Percentiles rank a stretch among this genome's conserved stretches.
These are phyloP conservation scores for Yarrowia sp. DNA, from an alignment of 805 yeast genomes.

Conservation along the genomic window DNA sequence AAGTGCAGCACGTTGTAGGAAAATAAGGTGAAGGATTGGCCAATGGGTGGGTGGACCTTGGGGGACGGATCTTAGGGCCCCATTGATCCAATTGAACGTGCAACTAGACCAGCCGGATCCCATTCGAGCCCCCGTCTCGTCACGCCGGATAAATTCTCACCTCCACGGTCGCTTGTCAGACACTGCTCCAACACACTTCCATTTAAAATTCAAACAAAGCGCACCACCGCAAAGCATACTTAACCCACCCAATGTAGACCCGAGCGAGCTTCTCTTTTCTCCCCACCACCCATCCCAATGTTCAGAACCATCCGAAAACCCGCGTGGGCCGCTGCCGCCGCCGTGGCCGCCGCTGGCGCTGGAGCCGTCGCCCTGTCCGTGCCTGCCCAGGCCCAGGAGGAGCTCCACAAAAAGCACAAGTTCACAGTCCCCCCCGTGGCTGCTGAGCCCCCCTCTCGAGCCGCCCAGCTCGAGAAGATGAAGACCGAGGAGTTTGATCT, in stretches of 20 bases:
- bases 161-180: neutral
- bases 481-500: conserved; percentile 68
- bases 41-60: neutral
- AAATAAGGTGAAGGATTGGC: conserved; percentile 24
- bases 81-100: neutral
- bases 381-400: conserved; percentile 38
- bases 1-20: conserved; percentile 22
- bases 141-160: neutral
- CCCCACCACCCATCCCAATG: conserved; percentile 15
- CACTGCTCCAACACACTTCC: conserved; percentile 7
- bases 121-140: no score
- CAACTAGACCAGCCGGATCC: no score
- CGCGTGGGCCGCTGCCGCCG: conserved; percentile 38
- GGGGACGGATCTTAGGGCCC: no score
- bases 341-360: conserved; percentile 36
- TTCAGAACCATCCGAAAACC: conserved; percentile 37
- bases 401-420: conserved; percentile 34
- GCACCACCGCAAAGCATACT: conserved; percentile 38
- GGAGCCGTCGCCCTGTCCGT: conserved; percentile 38
- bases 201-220: conserved; percentile 33
- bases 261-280: conserved; percentile 2
- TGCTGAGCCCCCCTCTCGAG: conserved; percentile 45
- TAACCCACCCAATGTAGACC: conserved; percentile 24
- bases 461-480: conserved; percentile 45
- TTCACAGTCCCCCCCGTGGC: conserved; percentile 34